Percentiles rank a stretch among this genome's conserved stretches.
These are phyloP conservation scores for Nicotiana tomentosiformis DNA, from an alignment of 257 asterid genomes.

Conservation along the genomic window DNA sequence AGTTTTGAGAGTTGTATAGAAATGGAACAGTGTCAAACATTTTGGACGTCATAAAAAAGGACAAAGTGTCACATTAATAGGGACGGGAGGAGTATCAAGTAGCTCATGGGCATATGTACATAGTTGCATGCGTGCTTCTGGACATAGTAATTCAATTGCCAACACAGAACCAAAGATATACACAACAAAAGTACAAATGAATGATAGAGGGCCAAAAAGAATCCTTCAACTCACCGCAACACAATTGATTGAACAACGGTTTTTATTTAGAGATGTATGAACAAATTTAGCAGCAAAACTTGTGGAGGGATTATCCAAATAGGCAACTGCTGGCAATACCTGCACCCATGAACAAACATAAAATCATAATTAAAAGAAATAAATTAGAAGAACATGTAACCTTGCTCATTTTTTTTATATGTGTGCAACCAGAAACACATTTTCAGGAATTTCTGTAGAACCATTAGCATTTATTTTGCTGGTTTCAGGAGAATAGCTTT, in stretches of 20 bases:
- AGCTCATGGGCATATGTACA: neutral
- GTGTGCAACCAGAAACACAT: neutral
- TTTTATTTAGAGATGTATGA: constrained; percentile 94
- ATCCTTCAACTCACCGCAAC: constrained; percentile 62
- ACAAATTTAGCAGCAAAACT: constrained; percentile 97
- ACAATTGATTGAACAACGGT: constrained; percentile 86
- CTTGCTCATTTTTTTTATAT: neutral
- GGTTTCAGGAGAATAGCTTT: neutral
- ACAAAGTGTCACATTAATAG: neutral
- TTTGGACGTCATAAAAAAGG: neutral
- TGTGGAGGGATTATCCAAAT: constrained; percentile 87
- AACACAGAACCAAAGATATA: neutral
- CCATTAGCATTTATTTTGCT: constrained; percentile 1
- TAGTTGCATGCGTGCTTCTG: neutral
- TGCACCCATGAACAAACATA: constrained; percentile 38
- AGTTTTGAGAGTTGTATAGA: neutral
- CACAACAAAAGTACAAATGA: neutral
- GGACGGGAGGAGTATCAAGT: neutral
- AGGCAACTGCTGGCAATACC: constrained; percentile 85
- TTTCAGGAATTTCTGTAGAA: neutral
- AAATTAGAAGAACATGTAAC: neutral
- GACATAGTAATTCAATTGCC: neutral
- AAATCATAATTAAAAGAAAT: neutral
- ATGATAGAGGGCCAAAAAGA: constrained; percentile 6
- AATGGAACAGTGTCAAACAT: neutral